These are phyloP conservation scores for Lactarius psammicola DNA, from an alignment of 768 basidiomycete genomes.

Conservation along the genomic window DNA sequence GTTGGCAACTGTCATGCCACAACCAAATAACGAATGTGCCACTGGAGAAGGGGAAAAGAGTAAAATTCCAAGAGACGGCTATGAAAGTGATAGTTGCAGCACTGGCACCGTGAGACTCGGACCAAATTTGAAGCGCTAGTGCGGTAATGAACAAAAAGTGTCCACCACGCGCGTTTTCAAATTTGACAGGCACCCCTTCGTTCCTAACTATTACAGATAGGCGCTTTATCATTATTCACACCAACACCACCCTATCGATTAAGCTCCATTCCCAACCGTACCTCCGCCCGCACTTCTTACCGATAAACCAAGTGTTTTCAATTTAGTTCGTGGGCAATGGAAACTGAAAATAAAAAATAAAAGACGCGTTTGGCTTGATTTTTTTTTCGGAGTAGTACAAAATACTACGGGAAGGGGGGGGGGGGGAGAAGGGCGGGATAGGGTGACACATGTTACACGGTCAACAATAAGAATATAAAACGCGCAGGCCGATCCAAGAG, in stretches of 20 bases:
- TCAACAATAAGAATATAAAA: conserved; percentile 27
- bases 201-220: not conserved
- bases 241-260: not conserved
- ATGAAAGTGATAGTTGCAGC: not conserved
- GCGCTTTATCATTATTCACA: not conserved
- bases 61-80: not conserved
- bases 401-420: not conserved
- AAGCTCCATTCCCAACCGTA: not conserved
- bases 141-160: not conserved
- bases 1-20: not conserved
- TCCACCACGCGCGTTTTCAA: not conserved
- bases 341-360: not conserved
- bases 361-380: conserved; percentile 1
- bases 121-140: not conserved
- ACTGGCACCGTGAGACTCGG: not conserved
- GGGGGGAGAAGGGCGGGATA: not conserved
- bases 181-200: not conserved
- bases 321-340: not conserved
- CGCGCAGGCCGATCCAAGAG: conserved; percentile 14
- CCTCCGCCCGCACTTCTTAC: not conserved
- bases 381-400: conserved; percentile 1
- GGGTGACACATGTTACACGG: conserved; percentile 19
- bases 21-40: not conserved
- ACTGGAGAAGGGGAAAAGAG: no score
- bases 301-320: not conserved